A percentile compares a stretch with the other conserved stretches of the same genome.
Conservation (phyloP, 1,139 yeast species). For the Kodamaea sp. region DNA sequence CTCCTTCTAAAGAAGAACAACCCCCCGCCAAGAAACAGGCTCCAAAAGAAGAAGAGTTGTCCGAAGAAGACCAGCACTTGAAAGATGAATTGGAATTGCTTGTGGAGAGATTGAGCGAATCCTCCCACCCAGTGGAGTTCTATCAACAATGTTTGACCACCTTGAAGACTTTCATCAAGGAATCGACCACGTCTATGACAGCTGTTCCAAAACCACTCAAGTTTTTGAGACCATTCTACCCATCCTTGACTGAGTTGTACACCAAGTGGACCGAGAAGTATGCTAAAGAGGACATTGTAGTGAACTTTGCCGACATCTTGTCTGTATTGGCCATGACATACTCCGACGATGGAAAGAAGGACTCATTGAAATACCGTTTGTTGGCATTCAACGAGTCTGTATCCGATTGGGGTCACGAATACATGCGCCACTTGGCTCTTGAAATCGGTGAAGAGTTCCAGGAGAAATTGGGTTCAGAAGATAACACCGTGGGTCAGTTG, state of each 20-base stretch:
- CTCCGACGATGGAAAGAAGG: conserved; percentile 79
- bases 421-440: conserved; percentile 90
- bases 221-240: conserved; percentile 87
- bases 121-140: conserved; percentile 43
- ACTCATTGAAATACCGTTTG: conserved; percentile 79
- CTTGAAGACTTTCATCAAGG: conserved; percentile 77
- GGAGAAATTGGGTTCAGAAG: conserved; percentile 61
- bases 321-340: conserved; percentile 97
- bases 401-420: conserved; percentile 97
- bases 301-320: conserved; percentile 70
- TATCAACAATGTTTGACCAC: conserved; percentile 63
- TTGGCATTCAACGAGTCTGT: conserved; percentile 62
- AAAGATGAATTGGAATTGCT: conserved; percentile 85
- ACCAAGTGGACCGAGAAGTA: conserved; percentile 61
- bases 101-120: conserved; percentile 68
- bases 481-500: conserved; percentile 45
- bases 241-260: conserved; percentile 62
- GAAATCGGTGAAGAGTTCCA: conserved; percentile 90
- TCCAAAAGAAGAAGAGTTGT: conserved; percentile 72
- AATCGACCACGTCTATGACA: conserved; percentile 97
- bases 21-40: conserved; percentile 28
- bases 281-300: conserved; percentile 18
- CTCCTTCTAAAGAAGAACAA: conserved; percentile 22
- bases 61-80: conserved; percentile 90
- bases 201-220: conserved; percentile 99